phyloP scores from a whole-genome alignment of 805 yeast species.

The Candida parachauliodes region DNA sequence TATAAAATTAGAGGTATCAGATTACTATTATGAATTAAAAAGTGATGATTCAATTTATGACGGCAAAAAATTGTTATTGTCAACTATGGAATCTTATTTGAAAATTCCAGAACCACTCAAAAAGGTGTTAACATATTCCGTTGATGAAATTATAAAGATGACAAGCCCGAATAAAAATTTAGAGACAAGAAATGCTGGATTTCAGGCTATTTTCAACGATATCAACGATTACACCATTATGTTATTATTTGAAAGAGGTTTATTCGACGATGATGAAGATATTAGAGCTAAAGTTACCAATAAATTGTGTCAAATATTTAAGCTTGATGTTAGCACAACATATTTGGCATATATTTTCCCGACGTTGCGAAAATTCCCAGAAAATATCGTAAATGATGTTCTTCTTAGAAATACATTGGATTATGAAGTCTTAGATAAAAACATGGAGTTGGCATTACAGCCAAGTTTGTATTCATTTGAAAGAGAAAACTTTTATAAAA shows the following conservation, averaged over 20 bases:
- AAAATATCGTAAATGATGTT: not conserved
- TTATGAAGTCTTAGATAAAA: not conserved
- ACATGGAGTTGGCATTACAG: conserved; percentile 15
- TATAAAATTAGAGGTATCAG: not conserved
- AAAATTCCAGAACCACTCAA: conserved; percentile 13
- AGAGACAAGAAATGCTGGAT: conserved; percentile 1
- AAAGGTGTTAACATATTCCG: not conserved
- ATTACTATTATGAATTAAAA: conserved; percentile 1
- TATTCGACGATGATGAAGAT: conserved; percentile 67
- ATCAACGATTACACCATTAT: conserved; percentile 2
- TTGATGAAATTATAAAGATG: not conserved
- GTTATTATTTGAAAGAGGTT: conserved; percentile 10
- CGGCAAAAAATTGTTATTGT: conserved; percentile 45
- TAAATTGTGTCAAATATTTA: conserved; percentile 31
- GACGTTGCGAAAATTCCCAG: not conserved
- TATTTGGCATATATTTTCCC: conserved; percentile 7
- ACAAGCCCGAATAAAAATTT: not conserved
- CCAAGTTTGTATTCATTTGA: conserved; percentile 57
- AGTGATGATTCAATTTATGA: conserved; percentile 37
- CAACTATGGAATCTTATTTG: conserved; percentile 27
- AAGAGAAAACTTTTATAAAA: conserved; percentile 62
- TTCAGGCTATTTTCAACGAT: conserved; percentile 3
- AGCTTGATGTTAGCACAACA: conserved; percentile 6
- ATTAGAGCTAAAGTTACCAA: conserved; percentile 48
- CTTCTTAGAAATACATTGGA: conserved; percentile 9